Percentiles rank a stretch among this genome's conserved stretches.
Evolutionary conservation across 2,329 filamentous ascomycete species (phyloP).

Genomic region (Fusarium sp.): DNA sequence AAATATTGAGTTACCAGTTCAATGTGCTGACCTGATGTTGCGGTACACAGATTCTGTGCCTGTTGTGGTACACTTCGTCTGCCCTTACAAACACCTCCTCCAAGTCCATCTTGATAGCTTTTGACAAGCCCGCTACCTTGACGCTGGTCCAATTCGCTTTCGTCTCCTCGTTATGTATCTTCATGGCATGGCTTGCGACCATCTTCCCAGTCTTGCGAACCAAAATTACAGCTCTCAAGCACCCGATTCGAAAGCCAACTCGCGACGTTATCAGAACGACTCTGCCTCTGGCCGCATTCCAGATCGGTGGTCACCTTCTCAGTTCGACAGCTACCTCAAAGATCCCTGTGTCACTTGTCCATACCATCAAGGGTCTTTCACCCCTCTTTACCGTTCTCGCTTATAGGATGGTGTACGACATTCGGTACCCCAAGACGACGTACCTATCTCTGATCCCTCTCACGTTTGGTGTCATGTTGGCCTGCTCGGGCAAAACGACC

Average conservation of each 20-base stretch:
- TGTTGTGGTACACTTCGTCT: slow-evolving; percentile 94
- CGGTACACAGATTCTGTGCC: slow-evolving; percentile 74
- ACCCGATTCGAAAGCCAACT: slow-evolving; percentile 83
- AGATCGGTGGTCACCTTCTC: slow-evolving; percentile 91
- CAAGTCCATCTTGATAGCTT: slow-evolving; percentile 92
- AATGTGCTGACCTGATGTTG: slow-evolving; percentile 38
- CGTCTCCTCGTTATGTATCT: slow-evolving; percentile 85
- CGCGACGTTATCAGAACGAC: slow-evolving; percentile 85
- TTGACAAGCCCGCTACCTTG: slow-evolving; percentile 88
- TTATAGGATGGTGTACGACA: slow-evolving; percentile 88
- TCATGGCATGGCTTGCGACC: slow-evolving; percentile 78
- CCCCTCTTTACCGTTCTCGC: slow-evolving; percentile 94
- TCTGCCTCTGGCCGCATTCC: slow-evolving; percentile 89
- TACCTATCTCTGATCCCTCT: slow-evolving; percentile 91
- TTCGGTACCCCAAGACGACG: slow-evolving; percentile 85
- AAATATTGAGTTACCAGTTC: slow-evolving; percentile 7
- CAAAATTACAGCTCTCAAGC: slow-evolving; percentile 78
- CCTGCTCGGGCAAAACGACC: slow-evolving; percentile 81
- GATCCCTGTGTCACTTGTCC: slow-evolving; percentile 95
- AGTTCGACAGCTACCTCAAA: slow-evolving; percentile 93
- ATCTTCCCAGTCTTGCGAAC: slow-evolving; percentile 75
- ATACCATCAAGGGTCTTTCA: slow-evolving; percentile 97
- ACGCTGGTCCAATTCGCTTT: slow-evolving; percentile 94
- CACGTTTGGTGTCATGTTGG: slow-evolving; percentile 93
- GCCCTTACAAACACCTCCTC: slow-evolving; percentile 97